Base-by-base conservation (phyloP, 2,329 filamentous ascomycete genomes). In the Fusarium succisae region DNA sequence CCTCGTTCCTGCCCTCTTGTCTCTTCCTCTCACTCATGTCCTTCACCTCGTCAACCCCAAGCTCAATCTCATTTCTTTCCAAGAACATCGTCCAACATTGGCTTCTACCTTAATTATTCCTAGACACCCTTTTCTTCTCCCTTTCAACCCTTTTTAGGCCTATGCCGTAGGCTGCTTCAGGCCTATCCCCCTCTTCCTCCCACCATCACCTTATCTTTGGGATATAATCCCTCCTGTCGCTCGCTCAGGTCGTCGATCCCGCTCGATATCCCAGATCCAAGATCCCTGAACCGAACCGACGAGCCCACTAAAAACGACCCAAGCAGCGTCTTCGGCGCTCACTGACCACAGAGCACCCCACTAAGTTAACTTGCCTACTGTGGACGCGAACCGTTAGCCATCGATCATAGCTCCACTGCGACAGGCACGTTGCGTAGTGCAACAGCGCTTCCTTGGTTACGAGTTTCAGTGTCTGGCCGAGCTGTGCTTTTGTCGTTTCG, bases 401-500 rank as follows among this genome's bases (percentile, higher is more conserved):
- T 74, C 68, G 59, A 59, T 74, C 72, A 48, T 60, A 62, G 63
- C 72, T 74, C 72, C 72, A 74, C 72, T 58, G 61, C 48, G 55
- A 63, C 68, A 73, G 66, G 67, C 71, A 64, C 69, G 55, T 72
- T 69, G 70, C 61, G 63, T 63, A 66, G 62, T 53, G 44, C 59
- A 63, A 54, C 51, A 58, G 63, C 63, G 64, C 65, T 76, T 78
- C 72, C 74, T 73, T 74, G 71, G 72, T 65, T 75, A 63, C 61
- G 50, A 58, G 63, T 74, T 55, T 58, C 73, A 76, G 74, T 63
- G 59, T 44, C 72, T 63, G 62, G 54, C 66, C 41, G 64, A 72
- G 75, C 73, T 76, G 54, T 58, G 63, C 59, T 59, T 32, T 68
- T 75, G 57, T 77, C 76, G 64, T 78, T 73, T 63, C 76, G 77